Percentiles rank a stretch among this genome's conserved stretches.
phyloP scores from a whole-genome alignment of 1,284 basidiomycete species.

The Cutaneotrichosporon mucoides region DNA sequence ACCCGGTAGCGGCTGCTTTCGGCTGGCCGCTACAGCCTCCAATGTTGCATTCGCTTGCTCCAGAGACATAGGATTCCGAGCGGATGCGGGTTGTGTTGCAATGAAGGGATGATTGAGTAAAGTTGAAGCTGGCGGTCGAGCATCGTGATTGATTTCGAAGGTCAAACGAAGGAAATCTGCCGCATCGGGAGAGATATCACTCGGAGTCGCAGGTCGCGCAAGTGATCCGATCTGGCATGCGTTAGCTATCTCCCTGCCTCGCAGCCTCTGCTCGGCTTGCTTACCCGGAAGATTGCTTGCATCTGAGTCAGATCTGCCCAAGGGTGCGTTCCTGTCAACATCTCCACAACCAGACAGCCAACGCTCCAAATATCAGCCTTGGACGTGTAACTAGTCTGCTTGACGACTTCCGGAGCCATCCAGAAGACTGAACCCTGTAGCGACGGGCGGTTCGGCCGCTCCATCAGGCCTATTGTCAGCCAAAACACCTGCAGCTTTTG shows the following conservation, averaged over 20 bases:
- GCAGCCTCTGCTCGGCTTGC: constrained; percentile 10
- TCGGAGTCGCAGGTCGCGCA: constrained; percentile 75
- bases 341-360: constrained; percentile 95
- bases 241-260: background rate
- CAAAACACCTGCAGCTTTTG: background rate
- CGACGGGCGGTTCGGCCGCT: constrained; percentile 80
- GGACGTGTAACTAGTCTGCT: constrained; percentile 83
- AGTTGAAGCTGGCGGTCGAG: constrained; percentile 73
- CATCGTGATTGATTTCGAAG: constrained; percentile 77
- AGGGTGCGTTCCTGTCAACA: constrained; percentile 96
- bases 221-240: constrained; percentile 76
- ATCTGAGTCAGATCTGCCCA: constrained; percentile 98
- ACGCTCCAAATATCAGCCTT: constrained; percentile 99
- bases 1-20: constrained; percentile 4
- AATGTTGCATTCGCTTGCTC: constrained; percentile 17
- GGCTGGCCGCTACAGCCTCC: constrained; percentile 13
- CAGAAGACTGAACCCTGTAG: constrained; percentile 97
- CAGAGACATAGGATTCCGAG: constrained; percentile 7
- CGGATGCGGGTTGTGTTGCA: constrained; percentile 11
- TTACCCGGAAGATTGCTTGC: constrained; percentile 94
- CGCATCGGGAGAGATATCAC: constrained; percentile 79
- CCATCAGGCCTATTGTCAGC: constrained; percentile 60
- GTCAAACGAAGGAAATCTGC: constrained; percentile 78
- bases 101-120: constrained; percentile 75
- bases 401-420: constrained; percentile 99